A percentile compares a stretch with the other conserved stretches of the same genome.
Conservation (phyloP, 805 yeast genomes). For the Huiozyma sinensis region DNA sequence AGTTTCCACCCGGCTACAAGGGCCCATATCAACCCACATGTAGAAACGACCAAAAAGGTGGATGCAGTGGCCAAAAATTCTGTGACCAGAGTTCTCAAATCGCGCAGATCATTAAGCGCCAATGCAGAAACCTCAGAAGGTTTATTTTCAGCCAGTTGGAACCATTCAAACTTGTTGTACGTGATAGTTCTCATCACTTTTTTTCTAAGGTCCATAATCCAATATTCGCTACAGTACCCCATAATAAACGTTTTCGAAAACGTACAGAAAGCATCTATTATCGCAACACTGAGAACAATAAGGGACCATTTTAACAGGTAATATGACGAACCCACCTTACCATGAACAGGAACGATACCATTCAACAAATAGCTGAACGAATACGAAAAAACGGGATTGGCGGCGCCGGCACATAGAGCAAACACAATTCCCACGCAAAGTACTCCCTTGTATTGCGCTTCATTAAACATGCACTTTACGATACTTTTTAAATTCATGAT, state of each 20-base stretch:
- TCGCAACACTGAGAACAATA: slow-evolving; percentile 50
- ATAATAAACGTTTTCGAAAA: slow-evolving; percentile 42
- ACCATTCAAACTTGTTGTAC: slow-evolving; percentile 46
- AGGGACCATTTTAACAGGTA: slow-evolving; percentile 55
- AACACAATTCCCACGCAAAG: slow-evolving; percentile 41
- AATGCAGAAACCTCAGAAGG: slow-evolving; percentile 53
- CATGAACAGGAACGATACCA: slow-evolving; percentile 44
- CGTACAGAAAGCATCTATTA: slow-evolving; percentile 47
- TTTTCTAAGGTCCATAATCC: slow-evolving; percentile 49
- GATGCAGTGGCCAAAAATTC: slow-evolving; percentile 47
- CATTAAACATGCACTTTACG: slow-evolving; percentile 24
- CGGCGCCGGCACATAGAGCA: slow-evolving; percentile 47
- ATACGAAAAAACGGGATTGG: slow-evolving; percentile 70
- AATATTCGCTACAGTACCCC: slow-evolving; percentile 51
- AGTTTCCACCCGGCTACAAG: slow-evolving; percentile 74
- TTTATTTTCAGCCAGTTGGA: slow-evolving; percentile 28
- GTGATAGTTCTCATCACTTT: slow-evolving; percentile 39
- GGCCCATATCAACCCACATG: slow-evolving; percentile 69
- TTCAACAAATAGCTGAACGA: slow-evolving; percentile 59
- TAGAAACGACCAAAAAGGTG: slow-evolving; percentile 43
- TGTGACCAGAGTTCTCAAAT: slow-evolving; percentile 53
- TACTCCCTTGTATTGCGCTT: slow-evolving; percentile 16
- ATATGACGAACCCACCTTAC: slow-evolving; percentile 24
- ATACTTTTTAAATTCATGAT: slow-evolving; percentile 22
- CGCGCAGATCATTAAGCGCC: slow-evolving; percentile 73